These are phyloP conservation scores for Phytophthora capsici DNA, from an alignment of 352 stramenopile species.

Conservation along the genomic window DNA sequence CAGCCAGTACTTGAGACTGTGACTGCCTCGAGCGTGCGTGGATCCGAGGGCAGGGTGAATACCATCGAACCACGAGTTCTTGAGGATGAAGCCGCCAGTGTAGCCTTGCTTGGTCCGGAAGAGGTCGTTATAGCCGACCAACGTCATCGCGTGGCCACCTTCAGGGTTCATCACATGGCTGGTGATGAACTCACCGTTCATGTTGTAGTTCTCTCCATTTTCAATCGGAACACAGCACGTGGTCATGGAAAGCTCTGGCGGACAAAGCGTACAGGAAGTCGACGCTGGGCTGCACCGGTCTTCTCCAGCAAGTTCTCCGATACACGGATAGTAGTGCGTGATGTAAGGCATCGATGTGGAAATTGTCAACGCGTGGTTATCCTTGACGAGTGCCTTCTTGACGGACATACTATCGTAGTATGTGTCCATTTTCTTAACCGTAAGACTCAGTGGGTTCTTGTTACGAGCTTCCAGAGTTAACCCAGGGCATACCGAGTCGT, in stretches of 20 bases:
- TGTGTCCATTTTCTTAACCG: constrained; percentile 55
- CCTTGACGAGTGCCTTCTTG: constrained; percentile 34
- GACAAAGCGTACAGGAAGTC: constrained; percentile 56
- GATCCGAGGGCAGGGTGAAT: constrained; percentile 65
- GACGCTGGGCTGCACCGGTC: constrained; percentile 62
- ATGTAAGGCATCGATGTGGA: constrained; percentile 63
- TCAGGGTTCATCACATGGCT: constrained; percentile 56
- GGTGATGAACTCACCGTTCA: constrained; percentile 72
- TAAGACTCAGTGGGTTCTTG: constrained; percentile 56
- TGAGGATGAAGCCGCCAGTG: constrained; percentile 74
- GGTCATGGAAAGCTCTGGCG: constrained; percentile 51
- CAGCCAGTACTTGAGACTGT: constrained; percentile 77
- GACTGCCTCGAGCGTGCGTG: constrained; percentile 63
- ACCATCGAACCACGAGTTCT: constrained; percentile 81
- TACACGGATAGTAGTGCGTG: constrained; percentile 70
- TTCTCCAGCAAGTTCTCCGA: constrained; percentile 52
- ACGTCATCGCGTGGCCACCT: constrained; percentile 71
- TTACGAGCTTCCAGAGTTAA: constrained; percentile 42
- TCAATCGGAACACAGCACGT: constrained; percentile 64
- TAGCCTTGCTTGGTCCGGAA: constrained; percentile 67
- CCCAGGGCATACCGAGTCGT: constrained; percentile 53
- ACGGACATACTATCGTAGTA: constrained; percentile 45
- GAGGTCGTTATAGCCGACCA: constrained; percentile 76
- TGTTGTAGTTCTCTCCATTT: constrained; percentile 60
- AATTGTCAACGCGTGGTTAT: constrained; percentile 42